Conservation (phyloP, 2,329 filamentous ascomycete species). For the Nothopassalora personata region DNA sequence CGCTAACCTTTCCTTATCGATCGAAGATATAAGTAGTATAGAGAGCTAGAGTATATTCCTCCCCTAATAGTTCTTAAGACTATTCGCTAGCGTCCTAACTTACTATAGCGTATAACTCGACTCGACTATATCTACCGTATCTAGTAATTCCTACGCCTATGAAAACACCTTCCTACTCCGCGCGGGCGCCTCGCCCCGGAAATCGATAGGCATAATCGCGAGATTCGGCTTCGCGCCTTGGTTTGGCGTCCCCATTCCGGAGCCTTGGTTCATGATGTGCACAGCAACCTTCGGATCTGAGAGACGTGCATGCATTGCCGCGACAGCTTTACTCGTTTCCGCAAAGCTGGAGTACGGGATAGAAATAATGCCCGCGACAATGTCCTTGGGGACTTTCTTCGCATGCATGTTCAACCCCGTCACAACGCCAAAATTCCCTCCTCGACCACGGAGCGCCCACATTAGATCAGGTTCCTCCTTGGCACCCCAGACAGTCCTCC, state of each 20-base stretch:
- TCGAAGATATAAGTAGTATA: slow-evolving; percentile 22
- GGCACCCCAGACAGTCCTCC: slow-evolving; percentile 35
- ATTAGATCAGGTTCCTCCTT: slow-evolving; percentile 36
- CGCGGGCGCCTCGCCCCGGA: slow-evolving; percentile 30
- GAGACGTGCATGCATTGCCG: slow-evolving; percentile 19
- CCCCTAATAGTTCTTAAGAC: slow-evolving; percentile 20
- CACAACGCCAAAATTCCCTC: slow-evolving; percentile 33
- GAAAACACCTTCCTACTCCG: slow-evolving; percentile 27
- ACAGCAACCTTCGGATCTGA: slow-evolving; percentile 30
- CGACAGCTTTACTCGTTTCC: slow-evolving; percentile 21
- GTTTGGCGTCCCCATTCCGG: slow-evolving; percentile 20
- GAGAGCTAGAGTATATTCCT: slow-evolving; percentile 23
- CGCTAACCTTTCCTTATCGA: slow-evolving; percentile 25
- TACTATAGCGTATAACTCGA: slow-evolving; percentile 21
- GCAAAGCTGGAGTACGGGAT: slow-evolving; percentile 21
- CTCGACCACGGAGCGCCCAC: slow-evolving; percentile 40
- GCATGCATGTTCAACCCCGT: slow-evolving; percentile 28
- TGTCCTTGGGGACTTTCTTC: slow-evolving; percentile 25
- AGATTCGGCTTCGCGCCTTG: slow-evolving; percentile 22
- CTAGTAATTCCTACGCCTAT: slow-evolving; percentile 27
- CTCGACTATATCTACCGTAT: slow-evolving; percentile 22
- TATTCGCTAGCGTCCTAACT: slow-evolving; percentile 23
- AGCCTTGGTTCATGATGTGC: slow-evolving; percentile 27
- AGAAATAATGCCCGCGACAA: slow-evolving; percentile 23
- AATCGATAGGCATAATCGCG: slow-evolving; percentile 29